Base-by-base conservation (phyloP, 768 basidiomycete genomes). In the Lentinula sp. region DNA sequence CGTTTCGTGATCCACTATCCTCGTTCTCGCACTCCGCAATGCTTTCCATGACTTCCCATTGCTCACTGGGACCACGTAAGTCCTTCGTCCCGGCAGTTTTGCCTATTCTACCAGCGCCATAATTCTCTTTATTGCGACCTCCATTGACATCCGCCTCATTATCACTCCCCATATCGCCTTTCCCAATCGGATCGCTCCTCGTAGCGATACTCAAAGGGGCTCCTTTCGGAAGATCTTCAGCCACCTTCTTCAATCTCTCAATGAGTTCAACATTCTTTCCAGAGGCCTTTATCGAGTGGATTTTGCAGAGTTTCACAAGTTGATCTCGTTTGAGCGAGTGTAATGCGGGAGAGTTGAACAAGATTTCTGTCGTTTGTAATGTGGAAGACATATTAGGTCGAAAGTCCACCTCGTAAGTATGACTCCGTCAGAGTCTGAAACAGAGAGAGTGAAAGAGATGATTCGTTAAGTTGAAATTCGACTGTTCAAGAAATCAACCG, bases 41-140 rank as follows among this genome's bases (percentile, higher is more conserved):
- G 61, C 84, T 83, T 58, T 93, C 91, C 86, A 93, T 91, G 62
- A 93, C 75, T 68, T 91, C 89, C 90, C 92, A 93, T 66, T 88
- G 86, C 66, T 90, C 88, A 67, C 89, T 89, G 0, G 88, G 87
- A 46, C 88, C 80, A 9, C 84, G 74, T 61, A 76, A 68, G 42
- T 70, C 60, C 63, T 18, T 63, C 65, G 18, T 63, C 59, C 11
- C 63, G 58, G 50, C 59, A 31, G 31, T 61, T 53, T n/a, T 58
- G 57, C 45, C 64, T 66, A 23, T 69, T 48, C 23, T 45, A n/a
- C 45, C 16, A 23, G 7, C 23, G 35, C 35, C 58, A 15, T 39
- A 65, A 66, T 71, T 67, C 16, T 68, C 66, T 11, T 74, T 69
- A 3, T 74, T 70, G 28, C 63, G 64, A 59, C 73, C 71, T 34